phyloP scores from a whole-genome alignment of 108 stramenopile species.

The Skeletonema potamos region DNA sequence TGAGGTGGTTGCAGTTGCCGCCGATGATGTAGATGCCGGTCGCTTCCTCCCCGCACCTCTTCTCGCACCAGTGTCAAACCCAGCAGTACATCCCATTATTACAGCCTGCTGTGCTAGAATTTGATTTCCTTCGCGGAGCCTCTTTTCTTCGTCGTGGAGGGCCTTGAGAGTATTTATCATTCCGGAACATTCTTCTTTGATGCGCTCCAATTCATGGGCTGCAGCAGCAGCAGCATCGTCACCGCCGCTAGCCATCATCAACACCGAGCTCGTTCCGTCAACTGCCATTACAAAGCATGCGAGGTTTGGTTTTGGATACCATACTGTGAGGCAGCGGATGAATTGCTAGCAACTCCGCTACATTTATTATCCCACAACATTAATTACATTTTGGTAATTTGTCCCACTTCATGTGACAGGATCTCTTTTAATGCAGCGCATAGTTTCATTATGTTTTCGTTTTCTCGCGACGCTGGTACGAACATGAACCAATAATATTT shows the following conservation, averaged over 20 bases:
- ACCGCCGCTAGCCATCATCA: background rate
- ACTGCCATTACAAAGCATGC: background rate
- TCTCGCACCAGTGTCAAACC: slow-evolving; percentile 14
- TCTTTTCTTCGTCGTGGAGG: slow-evolving; percentile 29
- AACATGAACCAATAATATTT: too few relatives aligned
- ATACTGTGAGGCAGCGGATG: too few relatives aligned
- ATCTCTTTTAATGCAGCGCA: too few relatives aligned
- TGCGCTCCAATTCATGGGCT: slow-evolving; percentile 8
- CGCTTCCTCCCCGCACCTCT: slow-evolving; percentile 8
- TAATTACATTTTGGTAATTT: too few relatives aligned
- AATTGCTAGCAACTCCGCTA: too few relatives aligned
- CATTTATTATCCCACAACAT: too few relatives aligned
- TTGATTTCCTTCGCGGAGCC: slow-evolving; percentile 18
- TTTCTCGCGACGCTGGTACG: too few relatives aligned
- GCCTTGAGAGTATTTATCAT: slow-evolving; percentile 21
- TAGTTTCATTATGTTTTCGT: too few relatives aligned
- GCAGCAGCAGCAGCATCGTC: background rate
- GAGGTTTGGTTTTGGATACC: too few relatives aligned
- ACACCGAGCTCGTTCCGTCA: background rate
- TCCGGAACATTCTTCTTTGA: slow-evolving; percentile 24
- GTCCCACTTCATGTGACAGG: too few relatives aligned
- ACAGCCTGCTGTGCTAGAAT: slow-evolving; percentile 31
- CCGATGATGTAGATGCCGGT: background rate
- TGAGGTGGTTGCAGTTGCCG: too few relatives aligned
- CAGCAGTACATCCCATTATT: slow-evolving; percentile 20